Evolutionary conservation across 768 basidiomycete genomes (phyloP).

Genomic region (Suillus decipiens): DNA sequence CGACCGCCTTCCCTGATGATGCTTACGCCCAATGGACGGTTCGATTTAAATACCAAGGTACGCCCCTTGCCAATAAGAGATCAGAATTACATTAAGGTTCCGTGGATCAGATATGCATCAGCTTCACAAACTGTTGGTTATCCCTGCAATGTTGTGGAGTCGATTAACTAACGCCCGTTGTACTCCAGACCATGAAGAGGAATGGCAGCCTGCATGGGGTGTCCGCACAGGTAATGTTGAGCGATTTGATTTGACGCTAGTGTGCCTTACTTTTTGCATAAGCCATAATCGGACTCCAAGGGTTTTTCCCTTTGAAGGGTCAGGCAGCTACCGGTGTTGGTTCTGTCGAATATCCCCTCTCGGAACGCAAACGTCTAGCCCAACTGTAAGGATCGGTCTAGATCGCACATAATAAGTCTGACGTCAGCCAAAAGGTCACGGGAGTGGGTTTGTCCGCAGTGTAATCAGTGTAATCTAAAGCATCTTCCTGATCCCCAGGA

Average conservation of each 20-base stretch:
- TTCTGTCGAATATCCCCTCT: slow-evolving; percentile 76
- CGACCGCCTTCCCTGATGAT: slow-evolving; percentile 95
- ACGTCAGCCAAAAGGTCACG: slow-evolving; percentile 57
- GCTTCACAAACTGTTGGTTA: slow-evolving; percentile 82
- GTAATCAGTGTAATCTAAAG: slow-evolving; percentile 64
- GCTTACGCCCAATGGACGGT: slow-evolving; percentile 95
- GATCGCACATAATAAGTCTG: slow-evolving; percentile 12
- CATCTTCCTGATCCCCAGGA: slow-evolving; percentile 66
- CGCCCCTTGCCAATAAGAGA: slow-evolving; percentile 18
- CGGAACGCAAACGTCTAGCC: slow-evolving; percentile 79
- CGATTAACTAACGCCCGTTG: slow-evolving; percentile 31
- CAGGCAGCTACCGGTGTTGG: slow-evolving; percentile 85
- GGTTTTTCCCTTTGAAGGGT: slow-evolving; percentile 89
- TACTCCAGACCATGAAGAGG: slow-evolving; percentile 82
- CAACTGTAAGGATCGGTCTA: slow-evolving; percentile 53
- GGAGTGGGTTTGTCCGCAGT: slow-evolving; percentile 78
- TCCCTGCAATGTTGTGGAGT: slow-evolving; percentile 16
- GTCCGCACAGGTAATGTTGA: slow-evolving; percentile 77
- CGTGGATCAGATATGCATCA: slow-evolving; percentile 77
- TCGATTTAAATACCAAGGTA: slow-evolving; percentile 95
- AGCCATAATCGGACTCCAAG: slow-evolving; percentile 89
- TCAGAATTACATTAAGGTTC: background rate
- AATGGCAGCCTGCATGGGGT: slow-evolving; percentile 99
- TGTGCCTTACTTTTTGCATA: slow-evolving; percentile 15
- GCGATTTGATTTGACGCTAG: slow-evolving; percentile 14